Percentiles rank a stretch among this genome's conserved stretches.
Conservation (phyloP, 805 yeast species). For the Candida orba region DNA sequence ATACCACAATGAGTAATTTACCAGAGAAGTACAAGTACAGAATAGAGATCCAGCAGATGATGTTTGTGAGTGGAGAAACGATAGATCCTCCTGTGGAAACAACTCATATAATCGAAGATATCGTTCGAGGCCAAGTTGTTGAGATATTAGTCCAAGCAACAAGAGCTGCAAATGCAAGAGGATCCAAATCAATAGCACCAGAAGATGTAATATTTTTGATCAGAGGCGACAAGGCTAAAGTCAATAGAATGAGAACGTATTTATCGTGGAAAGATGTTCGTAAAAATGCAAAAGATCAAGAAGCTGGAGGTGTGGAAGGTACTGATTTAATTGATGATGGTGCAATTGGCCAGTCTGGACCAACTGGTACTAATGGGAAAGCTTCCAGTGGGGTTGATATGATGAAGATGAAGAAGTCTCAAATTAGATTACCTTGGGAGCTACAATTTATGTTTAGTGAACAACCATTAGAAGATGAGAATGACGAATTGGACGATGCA, state of each 20-base stretch:
- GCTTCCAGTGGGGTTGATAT: constrained; percentile 33
- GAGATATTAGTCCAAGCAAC: constrained; percentile 75
- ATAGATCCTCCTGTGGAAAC: constrained; percentile 92
- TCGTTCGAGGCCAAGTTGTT: constrained; percentile 89
- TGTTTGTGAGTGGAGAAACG: constrained; percentile 95
- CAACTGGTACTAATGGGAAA: constrained; percentile 14
- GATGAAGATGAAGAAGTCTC: constrained; percentile 63
- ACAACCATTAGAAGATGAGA: constrained; percentile 70
- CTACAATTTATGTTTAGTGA: constrained; percentile 88
- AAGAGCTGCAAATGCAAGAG: constrained; percentile 68
- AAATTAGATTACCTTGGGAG: constrained; percentile 91
- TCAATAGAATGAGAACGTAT: constrained; percentile 82
- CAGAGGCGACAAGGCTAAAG: constrained; percentile 91
- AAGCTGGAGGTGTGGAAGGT: constrained; percentile 51
- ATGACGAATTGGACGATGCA: constrained; percentile 72
- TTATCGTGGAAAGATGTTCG: constrained; percentile 96
- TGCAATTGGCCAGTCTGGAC: constrained; percentile 16
- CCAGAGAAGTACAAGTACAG: constrained; percentile 62
- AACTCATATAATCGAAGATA: constrained; percentile 88
- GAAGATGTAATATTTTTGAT: constrained; percentile 92
- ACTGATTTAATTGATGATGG: constrained; percentile 42
- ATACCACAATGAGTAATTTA: not conserved
- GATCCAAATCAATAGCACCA: constrained; percentile 77
- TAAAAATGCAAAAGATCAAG: constrained; percentile 66
- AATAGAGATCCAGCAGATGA: constrained; percentile 95